Evolutionary conservation across 1,139 yeast species (phyloP), one percentile per base, ranked within the genome.

Genomic region (Meyerozyma sp.): DNA sequence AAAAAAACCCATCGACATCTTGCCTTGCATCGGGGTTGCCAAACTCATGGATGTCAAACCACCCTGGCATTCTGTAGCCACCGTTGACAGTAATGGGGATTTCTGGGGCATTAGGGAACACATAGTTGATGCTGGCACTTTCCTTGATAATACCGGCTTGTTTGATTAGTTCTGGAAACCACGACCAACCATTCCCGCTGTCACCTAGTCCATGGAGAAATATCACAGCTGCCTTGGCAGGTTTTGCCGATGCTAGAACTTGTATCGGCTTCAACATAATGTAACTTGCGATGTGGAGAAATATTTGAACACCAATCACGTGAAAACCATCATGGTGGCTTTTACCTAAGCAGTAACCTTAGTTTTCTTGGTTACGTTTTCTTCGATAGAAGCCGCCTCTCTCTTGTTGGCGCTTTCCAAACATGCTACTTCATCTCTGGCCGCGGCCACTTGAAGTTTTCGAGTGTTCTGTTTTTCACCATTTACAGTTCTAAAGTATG

Each of bases 141-240:
- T 71, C 69, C 13, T 73, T 65, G 18, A 79, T 64, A 39, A 66
- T 70, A 39, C 63, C 72, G 42, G 75, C 51, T 45, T 68, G 71
- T 26, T 64, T 63, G 35, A 75, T 57, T 36, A 71, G 49, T 42
- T 80, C 80, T 5, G 85, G 81, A 36, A 93, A 66, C 72, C 88
- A 88, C 32, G 79, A 70, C 97, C 97, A 93, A 2, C 98, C 98
- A 26, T 75, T 72, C 7, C 96, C 97, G 2, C 86, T 63, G 59
- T 91, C 98, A 8, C 98, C 98, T 16, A 93, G 71, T 0, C 98
- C 98, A 58, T 93, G 98, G 44, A 89, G 58, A 50, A 93, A 78
- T 27, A 93, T 88, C 27, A 91, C 68, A 1, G 95, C 83, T 1
- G 90, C 57, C 42, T 59, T 63, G 7, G 73, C 69, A 6, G 68